Conservation (phyloP, 805 yeast genomes). For the Candida mattraensis region DNA sequence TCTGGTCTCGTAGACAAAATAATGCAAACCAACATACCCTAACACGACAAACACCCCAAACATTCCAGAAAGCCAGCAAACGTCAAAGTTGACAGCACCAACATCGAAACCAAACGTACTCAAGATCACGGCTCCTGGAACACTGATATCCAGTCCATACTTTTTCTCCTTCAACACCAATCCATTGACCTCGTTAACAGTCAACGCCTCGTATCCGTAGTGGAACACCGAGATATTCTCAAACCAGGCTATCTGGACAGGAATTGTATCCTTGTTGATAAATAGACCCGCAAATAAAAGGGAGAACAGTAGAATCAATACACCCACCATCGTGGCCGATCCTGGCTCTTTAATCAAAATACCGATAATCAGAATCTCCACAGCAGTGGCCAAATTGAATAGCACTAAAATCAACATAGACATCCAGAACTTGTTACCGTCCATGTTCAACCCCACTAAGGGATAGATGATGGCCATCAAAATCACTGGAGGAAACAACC, state of each 20-base stretch:
- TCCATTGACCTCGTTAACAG: constrained; percentile 90
- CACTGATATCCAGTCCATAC: constrained; percentile 90
- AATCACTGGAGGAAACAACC: constrained; percentile 89
- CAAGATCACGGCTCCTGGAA: constrained; percentile 96
- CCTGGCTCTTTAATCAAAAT: constrained; percentile 86
- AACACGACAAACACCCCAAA: constrained; percentile 55
- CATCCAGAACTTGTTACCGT: constrained; percentile 68
- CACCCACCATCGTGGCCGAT: constrained; percentile 87
- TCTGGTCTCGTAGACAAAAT: constrained; percentile 72
- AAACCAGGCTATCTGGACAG: constrained; percentile 58
- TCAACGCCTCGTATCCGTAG: constrained; percentile 90
- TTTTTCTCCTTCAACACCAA: constrained; percentile 82
- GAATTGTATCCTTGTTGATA: constrained; percentile 69
- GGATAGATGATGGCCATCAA: constrained; percentile 84
- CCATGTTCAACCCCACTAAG: constrained; percentile 81
- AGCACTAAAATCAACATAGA: constrained; percentile 69
- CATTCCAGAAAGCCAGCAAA: constrained; percentile 57
- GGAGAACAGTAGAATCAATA: constrained; percentile 78
- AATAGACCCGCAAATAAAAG: constrained; percentile 91
- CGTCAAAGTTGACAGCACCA: constrained; percentile 69
- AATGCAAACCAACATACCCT: constrained; percentile 77
- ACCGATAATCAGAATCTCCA: constrained; percentile 85
- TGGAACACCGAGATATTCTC: constrained; percentile 90
- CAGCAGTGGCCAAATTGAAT: constrained; percentile 83
- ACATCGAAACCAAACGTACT: constrained; percentile 94